A percentile compares a stretch with the other conserved stretches of the same genome.
phyloP scores from a whole-genome alignment of 2,329 filamentous ascomycete species.

The Albifimbria verrucaria region DNA sequence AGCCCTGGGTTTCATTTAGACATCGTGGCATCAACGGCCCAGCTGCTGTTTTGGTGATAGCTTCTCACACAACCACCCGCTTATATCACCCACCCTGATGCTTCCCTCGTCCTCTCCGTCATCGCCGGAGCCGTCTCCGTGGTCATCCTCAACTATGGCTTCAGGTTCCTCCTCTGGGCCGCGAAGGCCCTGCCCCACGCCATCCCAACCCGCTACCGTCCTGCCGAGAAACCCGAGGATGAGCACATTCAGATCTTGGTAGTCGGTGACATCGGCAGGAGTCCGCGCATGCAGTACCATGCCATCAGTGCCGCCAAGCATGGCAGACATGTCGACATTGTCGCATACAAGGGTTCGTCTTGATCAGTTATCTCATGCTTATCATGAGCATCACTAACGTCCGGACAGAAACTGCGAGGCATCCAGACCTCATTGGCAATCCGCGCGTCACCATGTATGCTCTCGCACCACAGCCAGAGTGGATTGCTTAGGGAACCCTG shows the following conservation, averaged over 20 bases:
- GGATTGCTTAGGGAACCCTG: conserved; percentile 65
- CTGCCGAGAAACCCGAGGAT: conserved; percentile 30
- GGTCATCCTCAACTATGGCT: conserved; percentile 23
- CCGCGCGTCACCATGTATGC: conserved; percentile 68
- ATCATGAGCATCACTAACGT: background rate
- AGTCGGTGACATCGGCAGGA: conserved; percentile 90
- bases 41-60: too few relatives aligned
- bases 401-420: conserved; percentile 67
- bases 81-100: background rate
- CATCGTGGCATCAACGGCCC: too few relatives aligned
- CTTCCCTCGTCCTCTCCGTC: conserved; percentile 26
- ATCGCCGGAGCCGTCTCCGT: conserved; percentile 31
- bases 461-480: conserved; percentile 63
- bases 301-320: conserved; percentile 85
- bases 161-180: conserved; percentile 17
- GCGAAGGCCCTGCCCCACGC: conserved; percentile 15
- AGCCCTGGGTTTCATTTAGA: too few relatives aligned
- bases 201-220: conserved; percentile 32
- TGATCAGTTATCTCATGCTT: background rate
- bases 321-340: conserved; percentile 75
- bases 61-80: background rate
- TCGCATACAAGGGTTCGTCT: conserved; percentile 75
- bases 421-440: conserved; percentile 71
- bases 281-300: conserved; percentile 98
- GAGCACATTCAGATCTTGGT: conserved; percentile 76